Conservation (phyloP, 495 filamentous ascomycete species). For the Aspergillus taichungensis region DNA sequence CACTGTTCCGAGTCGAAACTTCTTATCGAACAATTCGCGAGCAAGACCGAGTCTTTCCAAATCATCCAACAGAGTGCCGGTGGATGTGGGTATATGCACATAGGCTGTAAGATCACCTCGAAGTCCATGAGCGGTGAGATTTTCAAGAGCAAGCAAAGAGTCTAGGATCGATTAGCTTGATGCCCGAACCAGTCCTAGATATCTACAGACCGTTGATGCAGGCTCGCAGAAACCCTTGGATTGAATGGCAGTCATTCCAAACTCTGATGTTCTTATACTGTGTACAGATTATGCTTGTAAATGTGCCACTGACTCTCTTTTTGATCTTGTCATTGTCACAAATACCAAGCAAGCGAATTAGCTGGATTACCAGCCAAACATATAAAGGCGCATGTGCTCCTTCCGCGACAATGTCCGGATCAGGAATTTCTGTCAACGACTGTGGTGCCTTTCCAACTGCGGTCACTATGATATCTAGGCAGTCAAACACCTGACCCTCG, state of each 20-base stretch:
- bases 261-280: slow-evolving; percentile 28
- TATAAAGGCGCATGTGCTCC: slow-evolving; percentile 57
- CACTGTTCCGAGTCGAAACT: slow-evolving; percentile 17
- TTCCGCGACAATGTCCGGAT: slow-evolving; percentile 32
- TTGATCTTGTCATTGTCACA: slow-evolving; percentile 18
- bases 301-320: slow-evolving; percentile 20
- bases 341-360: slow-evolving; percentile 23
- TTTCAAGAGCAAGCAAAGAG: slow-evolving; percentile 28
- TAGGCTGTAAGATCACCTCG: slow-evolving; percentile 3
- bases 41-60: slow-evolving; percentile 27
- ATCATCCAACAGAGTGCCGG: slow-evolving; percentile 23
- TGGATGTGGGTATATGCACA: slow-evolving; percentile 17
- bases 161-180: slow-evolving; percentile 22
- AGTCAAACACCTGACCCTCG: slow-evolving; percentile 51
- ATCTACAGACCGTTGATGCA: slow-evolving; percentile 28
- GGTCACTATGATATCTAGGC: slow-evolving; percentile 61
- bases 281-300: slow-evolving; percentile 25
- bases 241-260: slow-evolving; percentile 18
- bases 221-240: slow-evolving; percentile 25
- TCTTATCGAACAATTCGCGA: slow-evolving; percentile 18
- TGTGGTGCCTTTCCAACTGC: slow-evolving; percentile 67
- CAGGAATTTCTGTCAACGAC: slow-evolving; percentile 47
- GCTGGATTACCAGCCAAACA: slow-evolving; percentile 58
- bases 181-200: background rate
- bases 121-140: slow-evolving; percentile 1